Conservation (phyloP, 148 eudicot species). For the Hydrangea macrophylla region DNA sequence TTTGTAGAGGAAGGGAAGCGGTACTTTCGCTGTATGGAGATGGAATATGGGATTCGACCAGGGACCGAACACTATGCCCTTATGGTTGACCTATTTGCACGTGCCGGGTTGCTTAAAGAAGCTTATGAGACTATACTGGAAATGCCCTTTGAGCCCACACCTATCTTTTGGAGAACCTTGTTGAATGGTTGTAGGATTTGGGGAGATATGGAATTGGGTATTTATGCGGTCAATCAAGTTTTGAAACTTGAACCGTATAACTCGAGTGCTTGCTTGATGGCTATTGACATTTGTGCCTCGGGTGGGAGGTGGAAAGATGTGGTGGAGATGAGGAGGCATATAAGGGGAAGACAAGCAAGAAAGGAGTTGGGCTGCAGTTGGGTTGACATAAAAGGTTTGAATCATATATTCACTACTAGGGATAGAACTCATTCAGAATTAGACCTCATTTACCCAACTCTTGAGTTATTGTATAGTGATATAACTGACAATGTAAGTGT, state of each 20-base stretch:
- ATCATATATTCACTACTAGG: conserved; percentile 15
- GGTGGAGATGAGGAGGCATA: conserved; percentile 14
- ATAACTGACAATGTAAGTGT: conserved; percentile 6
- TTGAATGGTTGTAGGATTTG: conserved; percentile 34
- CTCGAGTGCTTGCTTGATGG: conserved; percentile 24
- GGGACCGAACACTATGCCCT: conserved; percentile 30
- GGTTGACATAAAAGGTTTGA: conserved; percentile 27
- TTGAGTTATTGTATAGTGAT: conserved; percentile 18
- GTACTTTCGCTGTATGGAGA: conserved; percentile 20
- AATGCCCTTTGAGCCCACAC: conserved; percentile 32
- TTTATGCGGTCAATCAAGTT: conserved; percentile 22
- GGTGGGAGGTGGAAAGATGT: conserved; percentile 16
- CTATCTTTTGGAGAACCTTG: conserved; percentile 32
- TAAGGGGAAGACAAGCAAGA: conserved; percentile 18
- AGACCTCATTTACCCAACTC: conserved; percentile 13
- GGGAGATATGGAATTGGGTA: conserved; percentile 23
- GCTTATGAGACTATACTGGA: conserved; percentile 23
- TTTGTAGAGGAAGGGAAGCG: conserved; percentile 24
- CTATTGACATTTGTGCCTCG: conserved; percentile 13
- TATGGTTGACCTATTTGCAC: conserved; percentile 31
- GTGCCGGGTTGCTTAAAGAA: conserved; percentile 28
- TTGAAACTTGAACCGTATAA: conserved; percentile 23
- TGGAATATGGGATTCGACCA: conserved; percentile 20
- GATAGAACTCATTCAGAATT: conserved; percentile 24
- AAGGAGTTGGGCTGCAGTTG: conserved; percentile 29